phyloP scores from a whole-genome alignment of 176 grass and related monocot species.

The Coix lacrymajobi region DNA sequence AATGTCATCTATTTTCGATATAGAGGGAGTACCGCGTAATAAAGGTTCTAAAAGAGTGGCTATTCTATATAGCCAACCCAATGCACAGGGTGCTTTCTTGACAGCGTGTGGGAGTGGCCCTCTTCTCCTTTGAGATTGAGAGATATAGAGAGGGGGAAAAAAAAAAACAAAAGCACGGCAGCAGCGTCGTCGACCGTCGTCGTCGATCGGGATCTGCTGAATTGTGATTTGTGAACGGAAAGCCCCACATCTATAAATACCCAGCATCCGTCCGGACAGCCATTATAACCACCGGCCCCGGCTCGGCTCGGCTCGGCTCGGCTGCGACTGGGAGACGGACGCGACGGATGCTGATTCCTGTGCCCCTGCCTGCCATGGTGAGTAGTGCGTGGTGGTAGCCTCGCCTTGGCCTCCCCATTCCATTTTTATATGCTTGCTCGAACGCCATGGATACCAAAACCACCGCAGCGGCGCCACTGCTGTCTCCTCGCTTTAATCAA shows the following conservation, averaged over 20 bases:
- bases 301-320: neutral
- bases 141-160: neutral
- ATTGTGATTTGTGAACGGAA: neutral
- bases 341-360: neutral
- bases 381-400: neutral
- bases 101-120: neutral
- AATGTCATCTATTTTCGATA: neutral
- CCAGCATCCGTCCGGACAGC: neutral
- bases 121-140: too few relatives aligned
- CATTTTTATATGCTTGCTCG: slow-evolving; percentile 10
- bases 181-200: too few relatives aligned
- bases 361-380: neutral
- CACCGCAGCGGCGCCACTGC: neutral
- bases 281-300: slow-evolving; percentile 15
- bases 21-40: too few relatives aligned
- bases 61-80: neutral
- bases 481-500: slow-evolving; percentile 13
- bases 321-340: neutral
- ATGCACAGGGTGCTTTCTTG: neutral
- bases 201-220: neutral
- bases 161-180: neutral
- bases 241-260: slow-evolving; percentile 26
- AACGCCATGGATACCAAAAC: neutral
- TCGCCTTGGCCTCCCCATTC: neutral
- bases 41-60: neutral